Percentiles rank a stretch among this genome's conserved stretches.
Conservation (phyloP, 176 grass and related monocot species). For the Panicum miliaceum region DNA sequence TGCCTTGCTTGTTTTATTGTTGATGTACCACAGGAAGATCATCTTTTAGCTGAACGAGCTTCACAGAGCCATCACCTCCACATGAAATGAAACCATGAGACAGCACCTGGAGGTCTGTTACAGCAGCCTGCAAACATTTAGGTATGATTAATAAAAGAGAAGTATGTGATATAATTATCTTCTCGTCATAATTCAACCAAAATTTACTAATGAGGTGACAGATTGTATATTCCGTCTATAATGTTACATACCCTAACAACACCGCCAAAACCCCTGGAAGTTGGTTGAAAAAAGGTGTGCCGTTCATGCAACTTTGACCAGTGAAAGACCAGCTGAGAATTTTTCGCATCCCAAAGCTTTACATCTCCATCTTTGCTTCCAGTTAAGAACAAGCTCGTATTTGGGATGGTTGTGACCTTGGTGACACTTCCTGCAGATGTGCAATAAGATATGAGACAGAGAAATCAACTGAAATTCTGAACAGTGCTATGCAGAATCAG, state of each 20-base stretch:
- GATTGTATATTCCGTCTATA: conserved; percentile 17
- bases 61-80: conserved; percentile 94
- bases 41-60: conserved; percentile 79
- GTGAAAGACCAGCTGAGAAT: conserved; percentile 69
- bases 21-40: conserved; percentile 38
- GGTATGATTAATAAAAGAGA: conserved; percentile 35
- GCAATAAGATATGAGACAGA: conserved; percentile 45
- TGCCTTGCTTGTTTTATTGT: conserved; percentile 33
- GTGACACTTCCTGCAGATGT: conserved; percentile 76
- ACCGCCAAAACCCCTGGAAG: conserved; percentile 82
- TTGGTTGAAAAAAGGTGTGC: conserved; percentile 97
- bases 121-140: conserved; percentile 72
- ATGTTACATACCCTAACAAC: conserved; percentile 79
- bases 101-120: conserved; percentile 82
- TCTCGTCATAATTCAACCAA: conserved; percentile 8
- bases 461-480: conserved; percentile 34
- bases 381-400: conserved; percentile 93
- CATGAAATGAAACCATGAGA: conserved; percentile 82
- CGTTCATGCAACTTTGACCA: conserved; percentile 95
- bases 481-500: conserved; percentile 36
- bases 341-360: conserved; percentile 98
- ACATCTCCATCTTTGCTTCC: conserved; percentile 99
- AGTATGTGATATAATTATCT: conserved; percentile 15
- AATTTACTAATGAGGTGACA: conserved; percentile 24
- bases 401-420: conserved; percentile 69